Evolutionary conservation across 345 rosid genomes (phyloP).

Genomic region (Zanthoxylum bungeanum): DNA sequence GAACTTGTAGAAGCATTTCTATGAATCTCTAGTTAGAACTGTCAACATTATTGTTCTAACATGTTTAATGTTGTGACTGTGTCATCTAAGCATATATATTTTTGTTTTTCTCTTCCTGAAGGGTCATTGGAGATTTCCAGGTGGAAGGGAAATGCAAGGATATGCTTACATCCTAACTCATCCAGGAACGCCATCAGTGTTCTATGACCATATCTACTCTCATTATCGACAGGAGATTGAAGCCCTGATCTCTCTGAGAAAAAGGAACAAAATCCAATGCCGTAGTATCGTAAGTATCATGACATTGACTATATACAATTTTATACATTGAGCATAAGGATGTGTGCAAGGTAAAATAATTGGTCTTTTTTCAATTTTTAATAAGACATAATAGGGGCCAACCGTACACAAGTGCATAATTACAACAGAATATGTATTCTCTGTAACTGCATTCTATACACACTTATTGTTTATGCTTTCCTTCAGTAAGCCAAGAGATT

Average conservation of each 20-base stretch:
- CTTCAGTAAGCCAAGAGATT: neutral
- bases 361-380: neutral
- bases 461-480: too few species aligned
- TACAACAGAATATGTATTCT: neutral
- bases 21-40: neutral
- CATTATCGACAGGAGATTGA: constrained; percentile 64
- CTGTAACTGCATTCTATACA: neutral
- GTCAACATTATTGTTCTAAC: too few species aligned
- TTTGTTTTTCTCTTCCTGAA: constrained; percentile 14
- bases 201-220: constrained; percentile 81
- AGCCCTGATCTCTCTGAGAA: constrained; percentile 70
- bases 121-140: constrained; percentile 99
- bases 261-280: constrained; percentile 70
- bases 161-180: constrained; percentile 94
- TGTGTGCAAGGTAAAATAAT: neutral
- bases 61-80: neutral
- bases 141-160: constrained; percentile 97
- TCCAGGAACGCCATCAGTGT: constrained; percentile 96
- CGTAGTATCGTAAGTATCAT: constrained; percentile 64
- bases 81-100: constrained; percentile 1
- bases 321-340: neutral
- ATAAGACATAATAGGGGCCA: neutral
- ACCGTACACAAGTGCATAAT: neutral
- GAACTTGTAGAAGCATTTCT: neutral
- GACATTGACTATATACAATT: neutral